Conservation (phyloP, 2,329 filamentous ascomycete genomes). For the Tolypocladium endophyticum region DNA sequence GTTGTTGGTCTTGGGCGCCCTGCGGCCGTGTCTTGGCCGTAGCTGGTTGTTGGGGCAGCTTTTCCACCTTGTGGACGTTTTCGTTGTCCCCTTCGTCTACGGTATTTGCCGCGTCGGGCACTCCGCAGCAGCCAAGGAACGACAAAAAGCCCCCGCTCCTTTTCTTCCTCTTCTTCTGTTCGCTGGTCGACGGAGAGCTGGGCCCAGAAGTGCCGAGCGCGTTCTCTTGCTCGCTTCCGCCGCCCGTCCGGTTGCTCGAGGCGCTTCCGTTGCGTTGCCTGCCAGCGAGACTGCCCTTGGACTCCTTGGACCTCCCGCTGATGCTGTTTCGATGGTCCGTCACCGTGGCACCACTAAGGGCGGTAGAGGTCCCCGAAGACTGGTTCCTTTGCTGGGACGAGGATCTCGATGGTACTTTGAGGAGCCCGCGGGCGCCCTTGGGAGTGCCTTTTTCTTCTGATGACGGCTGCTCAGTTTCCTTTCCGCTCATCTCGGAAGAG, state of each 20-base stretch:
- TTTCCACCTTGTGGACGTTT: conserved; percentile 48
- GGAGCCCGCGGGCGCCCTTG: conserved; percentile 41
- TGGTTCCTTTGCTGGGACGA: conserved; percentile 50
- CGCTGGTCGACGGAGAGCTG: conserved; percentile 37
- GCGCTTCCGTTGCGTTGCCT: conserved; percentile 57
- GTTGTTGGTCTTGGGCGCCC: conserved; percentile 40
- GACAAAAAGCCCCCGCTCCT: conserved; percentile 44
- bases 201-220: conserved; percentile 39
- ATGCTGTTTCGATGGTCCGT: conserved; percentile 52
- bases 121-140: conserved; percentile 57
- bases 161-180: conserved; percentile 45
- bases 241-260: conserved; percentile 51
- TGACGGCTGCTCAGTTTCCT: conserved; percentile 29
- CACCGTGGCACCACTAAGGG: conserved; percentile 48
- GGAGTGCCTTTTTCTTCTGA: conserved; percentile 29
- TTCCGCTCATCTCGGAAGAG: conserved; percentile 25
- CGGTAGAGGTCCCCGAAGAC: conserved; percentile 47
- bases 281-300: conserved; percentile 52
- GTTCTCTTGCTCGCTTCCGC: conserved; percentile 40
- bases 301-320: conserved; percentile 54
- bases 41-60: conserved; percentile 41
- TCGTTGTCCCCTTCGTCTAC: conserved; percentile 41
- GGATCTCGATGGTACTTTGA: conserved; percentile 51
- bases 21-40: conserved; percentile 43
- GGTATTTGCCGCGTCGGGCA: conserved; percentile 47